Base-by-base conservation (phyloP, 306 rosid genomes). In the Citrullus mucosospermus region DNA sequence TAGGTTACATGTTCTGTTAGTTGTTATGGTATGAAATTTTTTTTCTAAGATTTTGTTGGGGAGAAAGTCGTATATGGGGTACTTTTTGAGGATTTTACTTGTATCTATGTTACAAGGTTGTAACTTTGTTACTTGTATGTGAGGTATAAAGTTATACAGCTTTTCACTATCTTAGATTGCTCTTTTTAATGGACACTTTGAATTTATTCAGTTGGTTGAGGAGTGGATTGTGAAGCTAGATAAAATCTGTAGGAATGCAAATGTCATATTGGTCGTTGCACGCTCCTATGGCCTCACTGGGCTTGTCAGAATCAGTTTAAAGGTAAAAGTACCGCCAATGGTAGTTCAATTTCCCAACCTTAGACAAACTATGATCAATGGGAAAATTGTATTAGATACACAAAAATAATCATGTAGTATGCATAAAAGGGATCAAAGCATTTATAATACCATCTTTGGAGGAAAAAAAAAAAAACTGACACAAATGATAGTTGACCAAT, bases 201-300 rank as follows among this genome's bases (percentile, higher is more conserved):
- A 43, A 77, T 53, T 44, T 77, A 77, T 87, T 76, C 93, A 92
- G 98, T 87, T 92, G 79, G 92, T 83, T 84, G 99, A 95, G 82
- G 89, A 82, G 81, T 90, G 93, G 18, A 88, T 90, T 93, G 69
- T 95, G 81, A 95, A 91, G 93, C 99, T 95, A 74, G 99, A 91
- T 74, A 88, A 78, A 80, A 91, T 95, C 81, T 95, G 99, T 80
- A 83, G 96, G 88, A 86, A 86, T 84, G 92, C 91, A 9, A 90
- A 95, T 87, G 96, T 91, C 80, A 88, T 86, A 77, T 79, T 91
- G 89, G 77, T 95, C 44, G 83, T 91, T 85, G 98, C 97, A 84
- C 97, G 98, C 80, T 92, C 98, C 73, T 95, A 95, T 81, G 98
- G 98, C 76, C 95, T 95, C 75, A 85, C 96, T 58, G 98, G 98